phyloP scores from a whole-genome alignment of 129 eudicot species.

The Heracleum sosnowskyi region DNA sequence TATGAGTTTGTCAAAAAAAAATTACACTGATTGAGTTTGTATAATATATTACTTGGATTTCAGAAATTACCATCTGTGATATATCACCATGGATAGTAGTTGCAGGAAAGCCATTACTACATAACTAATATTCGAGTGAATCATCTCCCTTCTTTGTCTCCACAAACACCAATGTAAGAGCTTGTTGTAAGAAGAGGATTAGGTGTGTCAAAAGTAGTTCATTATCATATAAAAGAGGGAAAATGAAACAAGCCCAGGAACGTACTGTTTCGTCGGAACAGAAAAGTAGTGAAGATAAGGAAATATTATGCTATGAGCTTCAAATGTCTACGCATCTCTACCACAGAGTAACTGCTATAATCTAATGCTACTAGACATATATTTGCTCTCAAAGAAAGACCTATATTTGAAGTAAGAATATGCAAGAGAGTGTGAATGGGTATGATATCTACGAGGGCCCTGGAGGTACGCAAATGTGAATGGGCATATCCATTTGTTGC shows the following conservation, averaged over 20 bases:
- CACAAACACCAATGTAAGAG: conserved; percentile 61
- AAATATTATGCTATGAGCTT: background rate
- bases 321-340: background rate
- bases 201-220: background rate
- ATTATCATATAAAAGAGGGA: background rate
- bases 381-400: background rate
- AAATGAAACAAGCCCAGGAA: background rate
- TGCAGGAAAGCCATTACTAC: conserved; percentile 53
- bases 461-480: background rate
- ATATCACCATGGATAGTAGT: conserved; percentile 66
- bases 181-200: conserved; percentile 38
- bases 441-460: background rate
- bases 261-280: background rate
- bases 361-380: background rate
- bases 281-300: background rate
- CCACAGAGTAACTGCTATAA: background rate
- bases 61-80: conserved; percentile 46
- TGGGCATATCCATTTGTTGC: conserved; percentile 93
- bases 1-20: no score
- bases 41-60: no score
- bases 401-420: background rate
- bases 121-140: conserved; percentile 57
- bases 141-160: conserved; percentile 73
- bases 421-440: background rate
- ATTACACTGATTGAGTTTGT: no score